Conservation (phyloP, 805 yeast species). For the Yamadazyma laniorum region DNA sequence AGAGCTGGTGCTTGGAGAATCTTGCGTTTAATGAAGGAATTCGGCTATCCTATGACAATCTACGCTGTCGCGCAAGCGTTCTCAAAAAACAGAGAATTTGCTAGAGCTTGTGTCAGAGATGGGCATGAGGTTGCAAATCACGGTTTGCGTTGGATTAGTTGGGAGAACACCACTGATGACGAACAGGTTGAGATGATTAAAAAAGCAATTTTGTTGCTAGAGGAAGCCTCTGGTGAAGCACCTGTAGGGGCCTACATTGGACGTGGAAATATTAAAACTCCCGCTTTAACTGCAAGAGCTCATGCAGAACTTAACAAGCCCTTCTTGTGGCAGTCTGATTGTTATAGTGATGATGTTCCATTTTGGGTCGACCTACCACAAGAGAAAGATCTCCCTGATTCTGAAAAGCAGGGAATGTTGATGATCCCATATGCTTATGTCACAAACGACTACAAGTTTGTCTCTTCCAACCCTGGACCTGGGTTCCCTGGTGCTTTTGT, state of each 20-base stretch:
- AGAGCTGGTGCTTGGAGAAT: slow-evolving; percentile 34
- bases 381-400: slow-evolving; percentile 12
- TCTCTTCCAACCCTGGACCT: slow-evolving; percentile 10
- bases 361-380: slow-evolving; percentile 32
- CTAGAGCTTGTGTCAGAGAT: slow-evolving; percentile 31
- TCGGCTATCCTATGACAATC: slow-evolving; percentile 28
- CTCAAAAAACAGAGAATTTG: slow-evolving; percentile 30
- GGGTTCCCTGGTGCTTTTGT: slow-evolving; percentile 14
- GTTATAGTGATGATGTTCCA: slow-evolving; percentile 37
- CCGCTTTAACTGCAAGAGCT: slow-evolving; percentile 31
- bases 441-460: slow-evolving; percentile 26
- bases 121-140: slow-evolving; percentile 41
- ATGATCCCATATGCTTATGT: slow-evolving; percentile 30
- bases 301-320: slow-evolving; percentile 30
- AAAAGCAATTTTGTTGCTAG: slow-evolving; percentile 24
- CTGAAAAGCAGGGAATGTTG: slow-evolving; percentile 23
- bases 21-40: slow-evolving; percentile 30
- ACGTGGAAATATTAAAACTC: slow-evolving; percentile 28
- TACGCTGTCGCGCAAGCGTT: slow-evolving; percentile 41
- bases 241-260: slow-evolving; percentile 40
- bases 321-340: slow-evolving; percentile 32
- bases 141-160: slow-evolving; percentile 36
- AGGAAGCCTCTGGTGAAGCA: slow-evolving; percentile 29
- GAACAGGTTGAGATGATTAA: slow-evolving; percentile 31
- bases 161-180: slow-evolving; percentile 24